Evolutionary conservation across 2,329 filamentous ascomycete species (phyloP).

Genomic region (Cryphonectria naterciae): DNA sequence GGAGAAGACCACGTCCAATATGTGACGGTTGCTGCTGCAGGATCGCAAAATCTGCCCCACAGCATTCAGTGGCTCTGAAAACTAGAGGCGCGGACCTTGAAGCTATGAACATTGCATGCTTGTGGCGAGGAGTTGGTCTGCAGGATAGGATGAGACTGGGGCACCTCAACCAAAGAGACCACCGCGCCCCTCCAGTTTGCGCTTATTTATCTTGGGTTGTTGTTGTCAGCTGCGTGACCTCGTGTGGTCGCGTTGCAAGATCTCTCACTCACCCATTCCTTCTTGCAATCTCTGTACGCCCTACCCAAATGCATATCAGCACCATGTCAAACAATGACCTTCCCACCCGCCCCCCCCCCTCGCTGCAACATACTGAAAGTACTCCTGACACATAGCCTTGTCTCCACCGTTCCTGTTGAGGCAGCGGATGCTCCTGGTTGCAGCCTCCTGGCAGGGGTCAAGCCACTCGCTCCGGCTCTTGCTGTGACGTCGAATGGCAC

Average conservation of each 20-base stretch:
- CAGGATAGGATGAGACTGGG: conserved; percentile 9
- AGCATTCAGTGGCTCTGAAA: not conserved
- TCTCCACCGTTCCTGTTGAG: conserved; percentile 87
- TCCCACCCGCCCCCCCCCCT: not conserved
- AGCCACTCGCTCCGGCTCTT: conserved; percentile 89
- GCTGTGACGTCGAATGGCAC: conserved; percentile 48
- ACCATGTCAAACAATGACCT: not conserved
- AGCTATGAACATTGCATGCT: not conserved
- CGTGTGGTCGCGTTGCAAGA: not conserved
- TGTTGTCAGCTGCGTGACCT: not conserved
- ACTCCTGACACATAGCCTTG: conserved; percentile 87
- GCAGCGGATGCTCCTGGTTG: conserved; percentile 82
- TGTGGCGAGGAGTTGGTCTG: not conserved
- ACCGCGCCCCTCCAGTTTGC: conserved; percentile 33
- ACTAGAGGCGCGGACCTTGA: not conserved
- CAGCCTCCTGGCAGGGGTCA: conserved; percentile 94
- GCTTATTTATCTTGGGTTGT: conserved; percentile 37
- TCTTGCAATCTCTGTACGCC: conserved; percentile 93
- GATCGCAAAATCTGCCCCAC: not conserved
- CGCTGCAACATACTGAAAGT: conserved; percentile 76
- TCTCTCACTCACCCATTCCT: conserved; percentile 73
- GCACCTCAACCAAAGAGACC: conserved; percentile 17
- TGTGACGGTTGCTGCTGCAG: not conserved
- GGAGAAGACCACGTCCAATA: not conserved
- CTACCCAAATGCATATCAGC: conserved; percentile 47